Evolutionary conservation across 2,329 filamentous ascomycete species (phyloP).

Genomic region (Eutypella sp.): DNA sequence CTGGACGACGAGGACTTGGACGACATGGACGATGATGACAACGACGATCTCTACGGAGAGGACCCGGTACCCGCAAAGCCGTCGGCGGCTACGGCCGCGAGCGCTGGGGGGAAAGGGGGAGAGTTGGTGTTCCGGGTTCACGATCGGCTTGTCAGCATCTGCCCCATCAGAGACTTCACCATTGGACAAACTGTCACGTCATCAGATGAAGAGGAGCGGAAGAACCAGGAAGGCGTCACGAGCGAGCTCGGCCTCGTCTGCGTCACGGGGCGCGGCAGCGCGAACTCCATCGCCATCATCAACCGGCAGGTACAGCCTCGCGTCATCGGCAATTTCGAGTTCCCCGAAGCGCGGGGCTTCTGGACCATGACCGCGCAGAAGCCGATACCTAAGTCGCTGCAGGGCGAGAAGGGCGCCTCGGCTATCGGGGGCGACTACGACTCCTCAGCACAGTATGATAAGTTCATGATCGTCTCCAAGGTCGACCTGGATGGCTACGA

Average conservation of each 20-base stretch:
- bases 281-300: slow-evolving; percentile 68
- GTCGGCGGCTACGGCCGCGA: slow-evolving; percentile 31
- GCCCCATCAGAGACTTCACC: slow-evolving; percentile 71
- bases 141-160: slow-evolving; percentile 72
- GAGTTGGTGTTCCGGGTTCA: slow-evolving; percentile 71
- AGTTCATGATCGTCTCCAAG: slow-evolving; percentile 80
- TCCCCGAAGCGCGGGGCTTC: slow-evolving; percentile 67
- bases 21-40: slow-evolving; percentile 60
- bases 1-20: slow-evolving; percentile 48
- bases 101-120: slow-evolving; percentile 45
- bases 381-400: slow-evolving; percentile 56
- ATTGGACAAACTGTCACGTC: slow-evolving; percentile 53
- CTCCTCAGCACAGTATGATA: slow-evolving; percentile 61
- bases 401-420: slow-evolving; percentile 44
- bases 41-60: slow-evolving; percentile 59
- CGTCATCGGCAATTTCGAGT: slow-evolving; percentile 63
- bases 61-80: slow-evolving; percentile 37
- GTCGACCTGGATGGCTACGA: slow-evolving; percentile 64
- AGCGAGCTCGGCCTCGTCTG: slow-evolving; percentile 57
- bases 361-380: slow-evolving; percentile 77
- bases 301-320: slow-evolving; percentile 73
- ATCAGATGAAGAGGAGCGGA: slow-evolving; percentile 40
- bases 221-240: slow-evolving; percentile 40
- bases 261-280: slow-evolving; percentile 58
- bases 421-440: slow-evolving; percentile 52